Evolutionary conservation across 148 eudicot species (phyloP), one percentile per base, ranked within the genome.

Genomic region (Agrostemma githago): DNA sequence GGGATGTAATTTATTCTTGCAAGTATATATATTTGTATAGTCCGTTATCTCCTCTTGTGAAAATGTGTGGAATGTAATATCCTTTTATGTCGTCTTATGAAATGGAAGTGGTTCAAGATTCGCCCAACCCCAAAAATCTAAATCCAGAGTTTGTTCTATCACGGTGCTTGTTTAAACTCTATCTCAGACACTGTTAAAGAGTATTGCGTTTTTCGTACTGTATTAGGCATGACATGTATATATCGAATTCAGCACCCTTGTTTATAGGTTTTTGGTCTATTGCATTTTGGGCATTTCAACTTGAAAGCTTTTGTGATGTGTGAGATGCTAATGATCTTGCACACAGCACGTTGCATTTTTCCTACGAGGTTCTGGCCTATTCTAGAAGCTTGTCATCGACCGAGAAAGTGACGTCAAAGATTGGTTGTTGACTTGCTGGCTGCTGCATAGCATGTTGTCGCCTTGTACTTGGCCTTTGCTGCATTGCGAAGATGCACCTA

Each of bases 1-100:
- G 54, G 8, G 66, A 41, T 43, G 74, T 34, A 54, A 4, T 69
- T 53, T 44, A 63, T 63, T 56, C 42, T 70, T 73, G 76, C 41
- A 19, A 6, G 59, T 63, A 42, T 66, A 70, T 70, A 42, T 73
- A 51, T 81, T 40, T 81, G 78, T 81, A 74, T 76, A 76, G 77
- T 38, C 53, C 20, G 14, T 48, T 48, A 12, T 10, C 4, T 2
- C 39, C 57, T 74, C 73, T 64, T 72, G 73, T 62, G 66, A 71
- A 72, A 59, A 73, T 79, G 62, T 76, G 68, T 19, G 39, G 44
- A 65, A 59, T 68, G 42, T 53, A 62, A 53, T 37, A 69, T 44
- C 63, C 46, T 59, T 68, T 41, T 68, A 38, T n/a, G 48, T 67
- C 16, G 17, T 41, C 26, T 62, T 42, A 38, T 19, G 63, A 41